A percentile compares a stretch with the other conserved stretches of the same genome.
Evolutionary conservation across 2,329 filamentous ascomycete genomes (phyloP).

Genomic region (Fusarium bactridioides): DNA sequence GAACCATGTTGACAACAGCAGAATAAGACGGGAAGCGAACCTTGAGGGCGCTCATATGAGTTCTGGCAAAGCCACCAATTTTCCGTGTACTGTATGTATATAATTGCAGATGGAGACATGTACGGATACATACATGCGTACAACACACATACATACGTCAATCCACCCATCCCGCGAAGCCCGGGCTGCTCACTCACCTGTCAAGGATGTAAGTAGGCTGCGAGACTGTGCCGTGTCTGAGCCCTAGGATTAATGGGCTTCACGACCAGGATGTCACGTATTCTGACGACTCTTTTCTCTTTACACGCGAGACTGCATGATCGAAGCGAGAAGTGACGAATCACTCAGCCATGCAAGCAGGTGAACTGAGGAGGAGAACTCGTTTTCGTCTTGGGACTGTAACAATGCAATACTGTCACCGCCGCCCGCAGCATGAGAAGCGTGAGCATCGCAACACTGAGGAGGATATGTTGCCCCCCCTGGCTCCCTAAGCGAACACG

Average conservation of each 20-base stretch:
- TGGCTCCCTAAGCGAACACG: slow-evolving; percentile 7
- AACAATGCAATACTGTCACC: slow-evolving; percentile 3
- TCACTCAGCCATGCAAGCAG: slow-evolving; percentile 16
- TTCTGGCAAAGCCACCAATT: slow-evolving; percentile 2
- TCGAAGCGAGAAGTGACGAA: slow-evolving; percentile 27
- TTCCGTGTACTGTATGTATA: background rate
- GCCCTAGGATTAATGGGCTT: slow-evolving; percentile 12
- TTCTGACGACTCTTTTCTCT: slow-evolving; percentile 16
- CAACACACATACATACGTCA: background rate
- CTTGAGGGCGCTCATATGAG: slow-evolving; percentile 22
- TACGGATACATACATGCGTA: background rate
- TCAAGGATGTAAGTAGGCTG: slow-evolving; percentile 14
- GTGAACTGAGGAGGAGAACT: background rate
- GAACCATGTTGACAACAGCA: slow-evolving; percentile 2
- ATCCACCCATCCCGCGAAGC: background rate
- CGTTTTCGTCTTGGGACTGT: slow-evolving; percentile 12
- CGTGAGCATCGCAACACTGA: background rate
- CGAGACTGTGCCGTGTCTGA: slow-evolving; percentile 26
- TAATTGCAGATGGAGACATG: background rate
- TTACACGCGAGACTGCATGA: slow-evolving; percentile 18
- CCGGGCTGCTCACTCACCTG: background rate
- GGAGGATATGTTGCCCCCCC: background rate
- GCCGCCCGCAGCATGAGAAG: slow-evolving; percentile 6
- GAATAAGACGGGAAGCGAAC: slow-evolving; percentile 8
- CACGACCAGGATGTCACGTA: slow-evolving; percentile 18